Evolutionary conservation across 345 rosid genomes (phyloP), one percentile per base, ranked within the genome.

Genomic region (Cardamine chenopodiifolia): DNA sequence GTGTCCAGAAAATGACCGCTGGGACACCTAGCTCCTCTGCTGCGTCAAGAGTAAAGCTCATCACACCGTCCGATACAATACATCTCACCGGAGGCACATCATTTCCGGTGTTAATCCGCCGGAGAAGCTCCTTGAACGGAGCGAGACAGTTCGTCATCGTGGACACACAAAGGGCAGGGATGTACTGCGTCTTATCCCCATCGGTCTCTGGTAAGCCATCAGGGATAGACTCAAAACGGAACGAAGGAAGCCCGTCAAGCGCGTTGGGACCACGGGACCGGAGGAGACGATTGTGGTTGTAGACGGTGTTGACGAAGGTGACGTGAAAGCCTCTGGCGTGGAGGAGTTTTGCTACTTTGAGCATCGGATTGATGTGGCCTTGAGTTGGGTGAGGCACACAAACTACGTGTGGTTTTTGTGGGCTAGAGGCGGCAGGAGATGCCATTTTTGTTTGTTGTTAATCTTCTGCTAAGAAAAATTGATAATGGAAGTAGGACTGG

Each of bases 251-350:
- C 45, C 71, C 77, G 8, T 62, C 55, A 8, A 81, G 72, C 2
- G 85, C 68, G 37, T 73, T 52, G 5, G 68, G 28, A 12, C 81
- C 83, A 49, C 64, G 39, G 15, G 84, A 76, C 11, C 62, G 70
- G 45, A 79, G 66, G 15, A 85, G 49, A 25, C 83, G 80, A 15
- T 50, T 52, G 25, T 81, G 83, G 32, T 81, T 85, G 62, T 65
- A 81, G 32, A 78, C 66, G 1, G 84, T 85, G 83, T 80, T 69
- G 10, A 82, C 83, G 31, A 85, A 85, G 32, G 83, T 85, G 35
- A 85, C 69, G 28, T 83, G 73, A 52, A 85, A 83, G 61, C 84
- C 81, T 31, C 34, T 63, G 19, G 31, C 44, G 68, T 73, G 77
- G 6, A 83, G 74, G 5, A 81, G 72, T 44, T 83, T 78, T 6